Percentiles rank a stretch among this genome's conserved stretches.
Evolutionary conservation across 2,329 filamentous ascomycete species (phyloP).

Genomic region (Fusarium albosuccineum): DNA sequence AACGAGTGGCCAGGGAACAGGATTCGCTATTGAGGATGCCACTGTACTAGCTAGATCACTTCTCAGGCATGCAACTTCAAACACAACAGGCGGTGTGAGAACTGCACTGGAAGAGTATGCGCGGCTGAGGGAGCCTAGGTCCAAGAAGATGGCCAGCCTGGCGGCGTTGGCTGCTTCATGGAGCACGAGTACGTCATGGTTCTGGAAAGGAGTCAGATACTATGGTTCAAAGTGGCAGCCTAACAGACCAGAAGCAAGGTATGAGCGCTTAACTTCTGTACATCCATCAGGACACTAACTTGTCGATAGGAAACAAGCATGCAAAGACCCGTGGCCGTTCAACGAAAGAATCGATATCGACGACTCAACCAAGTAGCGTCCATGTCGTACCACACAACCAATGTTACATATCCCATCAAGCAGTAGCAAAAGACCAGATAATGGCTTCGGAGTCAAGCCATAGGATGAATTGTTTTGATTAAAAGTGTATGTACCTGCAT

Average conservation of each 20-base stretch:
- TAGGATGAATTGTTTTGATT: constrained; percentile 1
- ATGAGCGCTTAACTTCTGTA: not conserved
- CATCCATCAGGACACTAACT: not conserved
- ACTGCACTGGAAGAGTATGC: constrained; percentile 40
- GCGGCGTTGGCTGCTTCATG: constrained; percentile 28
- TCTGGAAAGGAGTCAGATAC: constrained; percentile 37
- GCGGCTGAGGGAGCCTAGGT: constrained; percentile 29
- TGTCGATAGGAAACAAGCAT: constrained; percentile 11
- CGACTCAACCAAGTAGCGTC: not conserved
- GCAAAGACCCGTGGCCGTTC: constrained; percentile 40
- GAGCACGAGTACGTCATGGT: constrained; percentile 32
- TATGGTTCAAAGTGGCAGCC: constrained; percentile 33
- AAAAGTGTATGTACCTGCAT: constrained; percentile 5
- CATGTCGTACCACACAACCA: too few species aligned
- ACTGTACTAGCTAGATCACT: constrained; percentile 40
- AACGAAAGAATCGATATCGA: constrained; percentile 35
- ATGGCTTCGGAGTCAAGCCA: not conserved
- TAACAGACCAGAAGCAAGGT: constrained; percentile 19
- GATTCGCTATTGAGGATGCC: constrained; percentile 45
- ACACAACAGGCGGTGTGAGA: constrained; percentile 3
- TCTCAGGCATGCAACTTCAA: constrained; percentile 17
- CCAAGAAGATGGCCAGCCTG: constrained; percentile 40
- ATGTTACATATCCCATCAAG: too few species aligned
- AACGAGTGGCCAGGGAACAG: constrained; percentile 45
- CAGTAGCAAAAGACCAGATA: too few species aligned